Base-by-base conservation (phyloP, 2,329 filamentous ascomycete species). In the Boeremia exigua region DNA sequence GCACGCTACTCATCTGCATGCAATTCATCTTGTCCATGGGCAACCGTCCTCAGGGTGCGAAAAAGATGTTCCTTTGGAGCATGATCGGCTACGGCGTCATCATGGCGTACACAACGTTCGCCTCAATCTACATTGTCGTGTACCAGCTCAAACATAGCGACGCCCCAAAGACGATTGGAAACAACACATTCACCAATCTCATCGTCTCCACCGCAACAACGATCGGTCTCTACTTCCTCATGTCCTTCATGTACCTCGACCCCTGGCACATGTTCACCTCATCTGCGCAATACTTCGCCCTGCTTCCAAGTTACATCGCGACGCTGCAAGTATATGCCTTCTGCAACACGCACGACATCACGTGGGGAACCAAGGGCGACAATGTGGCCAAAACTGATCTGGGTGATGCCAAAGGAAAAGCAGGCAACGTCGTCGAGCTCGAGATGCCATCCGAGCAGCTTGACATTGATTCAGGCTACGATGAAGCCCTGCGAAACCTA, bases 231-330 rank as follows among this genome's bases (percentile, higher is more conserved):
- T 99, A 98, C 82, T 95, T 99, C 80, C 77, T 96, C 78, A 96
- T 96, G 88, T 95, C 90, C 23, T 92, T 99, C 79, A 79, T 99
- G 58, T 99, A 99, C 78, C 86, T 99, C 42, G 96, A 99, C 67
- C 95, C 95, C 0, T 99, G 95, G 95, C 95, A 99, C 81, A 95
- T 99, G 90, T 90, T 99, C 79, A 99, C 95, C 11, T 94, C 89
- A 0, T 88, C 91, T 0, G 86, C 83, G 0, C 93, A 97, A 75
- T 99, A 99, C 81, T 97, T 99, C 74, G 84, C 93, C 42, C 86
- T 99, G 25, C 82, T 99, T 32, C 95, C 95, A 0, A 88, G 84
- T 34, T 99, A 98, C 80, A 96, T 99, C 77, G 98, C 95, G 80
- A 98, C 92, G 0, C 84, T 99, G 2, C 95, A 99, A 77, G 92